A percentile compares a stretch with the other conserved stretches of the same genome.
phyloP scores from a whole-genome alignment of 164 flowering plant species.

The Berberis thunbergii region DNA sequence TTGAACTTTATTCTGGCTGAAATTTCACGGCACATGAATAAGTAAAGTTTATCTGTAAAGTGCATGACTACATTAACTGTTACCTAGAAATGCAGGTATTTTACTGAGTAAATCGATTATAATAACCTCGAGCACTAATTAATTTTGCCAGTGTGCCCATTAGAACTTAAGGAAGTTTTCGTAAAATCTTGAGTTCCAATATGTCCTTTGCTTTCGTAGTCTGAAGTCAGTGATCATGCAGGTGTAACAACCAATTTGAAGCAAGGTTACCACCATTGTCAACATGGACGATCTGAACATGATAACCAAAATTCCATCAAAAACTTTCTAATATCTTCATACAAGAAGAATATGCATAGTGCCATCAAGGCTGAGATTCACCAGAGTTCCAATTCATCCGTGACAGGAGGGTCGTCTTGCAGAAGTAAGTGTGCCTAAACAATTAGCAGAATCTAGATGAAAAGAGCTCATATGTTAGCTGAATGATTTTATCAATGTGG shows the following conservation, averaged over 20 bases:
- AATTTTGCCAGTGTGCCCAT: no score
- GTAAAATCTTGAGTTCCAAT: no score
- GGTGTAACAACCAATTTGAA: slow-evolving; percentile 44
- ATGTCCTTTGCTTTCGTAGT: no score
- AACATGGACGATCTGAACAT: slow-evolving; percentile 25
- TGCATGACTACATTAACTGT: slow-evolving; percentile 5
- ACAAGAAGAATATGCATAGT: slow-evolving; percentile 45
- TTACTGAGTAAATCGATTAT: background rate
- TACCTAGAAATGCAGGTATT: background rate
- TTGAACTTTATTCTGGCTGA: background rate
- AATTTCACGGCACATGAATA: slow-evolving; percentile 2
- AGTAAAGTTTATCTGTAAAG: background rate
- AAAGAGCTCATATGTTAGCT: no score
- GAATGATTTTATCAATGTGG: no score
- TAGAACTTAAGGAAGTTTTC: no score
- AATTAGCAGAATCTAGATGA: no score
- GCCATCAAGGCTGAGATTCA: slow-evolving; percentile 45
- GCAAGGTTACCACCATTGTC: slow-evolving; percentile 29
- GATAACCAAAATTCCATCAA: slow-evolving; percentile 50
- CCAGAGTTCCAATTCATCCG: slow-evolving; percentile 6
- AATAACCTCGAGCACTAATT: no score
- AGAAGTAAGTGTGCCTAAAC: slow-evolving; percentile 22
- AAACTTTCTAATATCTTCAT: slow-evolving; percentile 46
- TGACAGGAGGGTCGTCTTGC: slow-evolving; percentile 13
- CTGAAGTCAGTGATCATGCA: slow-evolving; percentile 12